phyloP scores from a whole-genome alignment of 1,139 yeast species.

The Suhomyces taliae region DNA sequence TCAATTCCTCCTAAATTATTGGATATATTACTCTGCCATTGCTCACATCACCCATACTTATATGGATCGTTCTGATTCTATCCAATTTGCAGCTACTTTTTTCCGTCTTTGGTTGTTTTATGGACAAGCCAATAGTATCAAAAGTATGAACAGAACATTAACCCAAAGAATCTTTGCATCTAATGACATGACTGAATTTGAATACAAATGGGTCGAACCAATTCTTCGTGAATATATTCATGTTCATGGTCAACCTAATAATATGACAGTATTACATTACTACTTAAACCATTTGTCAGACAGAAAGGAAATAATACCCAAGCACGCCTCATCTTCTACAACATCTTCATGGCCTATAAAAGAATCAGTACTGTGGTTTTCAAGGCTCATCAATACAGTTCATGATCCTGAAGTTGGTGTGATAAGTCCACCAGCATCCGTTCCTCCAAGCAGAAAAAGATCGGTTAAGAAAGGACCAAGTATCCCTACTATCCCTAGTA shows the following conservation, averaged over 20 bases:
- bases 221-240: conserved; percentile 9
- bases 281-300: conserved; percentile 10
- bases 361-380: background rate
- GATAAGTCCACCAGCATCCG: background rate
- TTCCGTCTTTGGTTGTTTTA: conserved; percentile 16
- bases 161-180: conserved; percentile 4
- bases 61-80: conserved; percentile 5
- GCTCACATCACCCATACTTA: conserved; percentile 12
- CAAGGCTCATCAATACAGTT: background rate
- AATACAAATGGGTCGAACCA: conserved; percentile 9
- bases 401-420: background rate
- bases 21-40: conserved; percentile 15
- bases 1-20: conserved; percentile 17
- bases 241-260: background rate
- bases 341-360: background rate
- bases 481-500: background rate
- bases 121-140: conserved; percentile 13
- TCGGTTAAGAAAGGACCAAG: conserved; percentile 5
- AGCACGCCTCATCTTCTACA: background rate
- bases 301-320: background rate
- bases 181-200: conserved; percentile 7
- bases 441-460: conserved; percentile 2
- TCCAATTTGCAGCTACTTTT: conserved; percentile 5
- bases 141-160: conserved; percentile 9
- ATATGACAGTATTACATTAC: conserved; percentile 8